Percentiles rank a stretch among this genome's conserved stretches.
These are phyloP conservation scores for Serendipita sp. DNA, from an alignment of 768 basidiomycete species.

Conservation along the genomic window DNA sequence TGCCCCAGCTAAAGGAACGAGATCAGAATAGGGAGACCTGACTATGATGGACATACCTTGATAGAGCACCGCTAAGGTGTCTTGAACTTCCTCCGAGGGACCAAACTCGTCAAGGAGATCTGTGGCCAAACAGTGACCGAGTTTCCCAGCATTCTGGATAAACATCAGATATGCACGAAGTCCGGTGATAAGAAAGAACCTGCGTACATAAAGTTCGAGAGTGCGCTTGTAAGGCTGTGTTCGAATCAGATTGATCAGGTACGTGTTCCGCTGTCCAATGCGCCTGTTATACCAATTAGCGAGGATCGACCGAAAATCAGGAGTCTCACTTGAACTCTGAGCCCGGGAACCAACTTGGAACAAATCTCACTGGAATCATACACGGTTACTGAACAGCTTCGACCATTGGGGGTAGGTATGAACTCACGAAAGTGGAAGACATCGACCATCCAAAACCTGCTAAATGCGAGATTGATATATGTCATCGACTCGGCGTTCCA, in stretches of 20 bases:
- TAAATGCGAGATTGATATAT: not conserved
- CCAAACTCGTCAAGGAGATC: constrained; percentile 3
- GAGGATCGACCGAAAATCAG: not conserved
- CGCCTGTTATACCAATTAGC: not conserved
- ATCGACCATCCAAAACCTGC: not conserved
- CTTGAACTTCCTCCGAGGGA: not conserved
- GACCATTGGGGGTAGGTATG: not conserved
- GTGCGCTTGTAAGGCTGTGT: not conserved
- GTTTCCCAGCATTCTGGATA: not conserved
- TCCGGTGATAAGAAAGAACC: not conserved
- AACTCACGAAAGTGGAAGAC: not conserved
- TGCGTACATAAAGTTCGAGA: not conserved
- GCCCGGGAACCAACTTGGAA: constrained; percentile 1
- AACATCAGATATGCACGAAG: not conserved
- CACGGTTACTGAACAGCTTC: not conserved
- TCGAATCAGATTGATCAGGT: not conserved
- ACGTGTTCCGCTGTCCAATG: not conserved
- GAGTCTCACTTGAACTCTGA: not conserved
- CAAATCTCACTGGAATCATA: not conserved
- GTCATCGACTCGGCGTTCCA: not conserved
- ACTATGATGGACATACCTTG: not conserved
- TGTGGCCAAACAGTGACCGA: not conserved
- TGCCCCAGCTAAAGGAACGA: not conserved
- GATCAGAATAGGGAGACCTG: not conserved
- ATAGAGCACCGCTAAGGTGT: not conserved